Percentiles rank a stretch among this genome's conserved stretches.
Conservation (phyloP, 768 basidiomycete genomes). For the Termitomyces sp. region DNA sequence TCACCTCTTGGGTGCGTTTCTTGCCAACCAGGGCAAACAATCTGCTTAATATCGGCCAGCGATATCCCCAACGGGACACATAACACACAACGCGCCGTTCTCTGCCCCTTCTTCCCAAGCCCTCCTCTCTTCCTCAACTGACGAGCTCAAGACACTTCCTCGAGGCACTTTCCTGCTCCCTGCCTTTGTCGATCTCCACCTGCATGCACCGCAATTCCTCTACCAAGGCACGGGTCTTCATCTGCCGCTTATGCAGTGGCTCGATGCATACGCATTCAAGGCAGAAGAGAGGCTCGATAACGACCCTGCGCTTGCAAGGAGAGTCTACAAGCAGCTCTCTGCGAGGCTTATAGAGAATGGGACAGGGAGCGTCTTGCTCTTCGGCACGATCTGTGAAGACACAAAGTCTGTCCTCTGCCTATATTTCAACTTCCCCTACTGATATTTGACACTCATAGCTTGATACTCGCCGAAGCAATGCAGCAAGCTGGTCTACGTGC, state of each 20-base stretch:
- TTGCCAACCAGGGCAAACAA: not conserved
- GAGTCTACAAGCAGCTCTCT: constrained; percentile 66
- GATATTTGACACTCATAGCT: constrained; percentile 29
- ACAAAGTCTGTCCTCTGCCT: constrained; percentile 57
- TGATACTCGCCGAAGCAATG: constrained; percentile 77
- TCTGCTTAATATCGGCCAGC: not conserved
- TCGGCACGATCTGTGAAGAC: constrained; percentile 78
- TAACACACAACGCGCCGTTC: constrained; percentile 41
- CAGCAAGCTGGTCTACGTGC: constrained; percentile 67
- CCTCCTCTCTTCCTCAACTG: constrained; percentile 19
- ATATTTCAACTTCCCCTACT: not conserved
- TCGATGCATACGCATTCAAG: constrained; percentile 75
- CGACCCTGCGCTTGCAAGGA: constrained; percentile 51
- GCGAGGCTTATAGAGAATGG: constrained; percentile 64
- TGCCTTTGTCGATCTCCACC: constrained; percentile 76
- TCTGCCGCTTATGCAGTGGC: constrained; percentile 81
- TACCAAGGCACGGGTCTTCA: constrained; percentile 87
- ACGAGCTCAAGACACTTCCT: constrained; percentile 28
- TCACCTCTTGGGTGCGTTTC: constrained; percentile 43
- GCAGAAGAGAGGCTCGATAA: constrained; percentile 74
- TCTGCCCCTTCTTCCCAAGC: constrained; percentile 27
- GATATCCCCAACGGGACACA: constrained; percentile 34
- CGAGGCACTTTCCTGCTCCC: constrained; percentile 67
- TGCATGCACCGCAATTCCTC: constrained; percentile 86
- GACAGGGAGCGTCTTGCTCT: constrained; percentile 72